Conservation (phyloP, 768 basidiomycete genomes). For the Psilocybe subaeruginosa region DNA sequence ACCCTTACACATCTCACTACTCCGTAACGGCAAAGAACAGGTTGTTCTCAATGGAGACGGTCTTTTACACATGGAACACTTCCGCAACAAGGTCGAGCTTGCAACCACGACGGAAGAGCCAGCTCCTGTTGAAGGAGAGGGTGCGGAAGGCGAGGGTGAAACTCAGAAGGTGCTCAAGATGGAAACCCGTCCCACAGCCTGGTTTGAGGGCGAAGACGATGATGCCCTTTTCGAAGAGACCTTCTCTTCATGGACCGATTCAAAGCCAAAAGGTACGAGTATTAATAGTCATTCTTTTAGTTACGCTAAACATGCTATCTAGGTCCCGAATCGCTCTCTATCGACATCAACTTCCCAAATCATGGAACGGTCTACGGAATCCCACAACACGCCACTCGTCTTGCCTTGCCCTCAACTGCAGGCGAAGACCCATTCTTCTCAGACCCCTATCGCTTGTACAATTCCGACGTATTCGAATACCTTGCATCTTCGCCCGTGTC, state of each 20-base stretch:
- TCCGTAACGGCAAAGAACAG: constrained; percentile 77
- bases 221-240: constrained; percentile 90
- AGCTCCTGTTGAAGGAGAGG: constrained; percentile 46
- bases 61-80: constrained; percentile 98
- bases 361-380: constrained; percentile 94
- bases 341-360: constrained; percentile 93
- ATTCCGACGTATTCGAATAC: constrained; percentile 97
- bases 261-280: constrained; percentile 88
- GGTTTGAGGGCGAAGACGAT: constrained; percentile 90
- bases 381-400: constrained; percentile 91
- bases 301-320: constrained; percentile 6
- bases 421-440: constrained; percentile 77
- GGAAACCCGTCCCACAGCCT: constrained; percentile 52
- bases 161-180: constrained; percentile 57
- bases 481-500: constrained; percentile 76
- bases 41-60: constrained; percentile 89
- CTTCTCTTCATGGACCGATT: constrained; percentile 86
- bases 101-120: constrained; percentile 46
- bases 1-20: constrained; percentile 76
- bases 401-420: constrained; percentile 87
- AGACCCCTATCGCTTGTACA: constrained; percentile 95
- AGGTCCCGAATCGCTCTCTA: constrained; percentile 94
- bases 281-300: not conserved
- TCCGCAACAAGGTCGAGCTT: constrained; percentile 65
- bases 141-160: constrained; percentile 34